phyloP scores from a whole-genome alignment of 2,329 filamentous ascomycete species.

The Podosphaera fusca region DNA sequence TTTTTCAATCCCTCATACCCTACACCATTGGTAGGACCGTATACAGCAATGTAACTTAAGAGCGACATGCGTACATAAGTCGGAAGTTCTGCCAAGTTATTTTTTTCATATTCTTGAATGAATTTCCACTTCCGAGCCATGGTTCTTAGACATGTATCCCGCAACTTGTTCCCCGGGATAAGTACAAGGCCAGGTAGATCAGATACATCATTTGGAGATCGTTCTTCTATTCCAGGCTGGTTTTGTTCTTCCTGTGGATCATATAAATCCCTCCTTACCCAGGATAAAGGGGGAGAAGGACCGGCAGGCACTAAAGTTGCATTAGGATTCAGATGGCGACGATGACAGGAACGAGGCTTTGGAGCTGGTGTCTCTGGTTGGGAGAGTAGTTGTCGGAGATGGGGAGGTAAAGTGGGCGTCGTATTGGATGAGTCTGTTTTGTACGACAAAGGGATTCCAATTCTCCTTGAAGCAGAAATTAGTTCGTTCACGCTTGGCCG shows the following conservation, averaged over 20 bases:
- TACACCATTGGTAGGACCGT: too few species aligned
- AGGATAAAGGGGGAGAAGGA: slow-evolving; percentile 34
- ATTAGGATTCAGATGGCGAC: slow-evolving; percentile 22
- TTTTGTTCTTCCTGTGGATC: slow-evolving; percentile 6
- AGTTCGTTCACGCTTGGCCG: too few species aligned
- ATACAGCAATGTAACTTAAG: too few species aligned
- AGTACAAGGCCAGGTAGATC: slow-evolving; percentile 21
- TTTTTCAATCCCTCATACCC: slow-evolving; percentile 9
- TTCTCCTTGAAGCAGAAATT: too few species aligned
- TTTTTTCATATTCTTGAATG: too few species aligned
- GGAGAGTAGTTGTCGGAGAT: slow-evolving; percentile 33
- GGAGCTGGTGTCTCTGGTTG: slow-evolving; percentile 33
- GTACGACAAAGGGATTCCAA: too few species aligned
- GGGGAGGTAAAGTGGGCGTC: slow-evolving; percentile 27
- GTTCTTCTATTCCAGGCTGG: slow-evolving; percentile 6
- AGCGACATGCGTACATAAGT: too few species aligned
- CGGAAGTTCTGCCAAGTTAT: too few species aligned
- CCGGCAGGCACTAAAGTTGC: slow-evolving; percentile 32
- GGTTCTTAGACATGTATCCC: slow-evolving; percentile 15
- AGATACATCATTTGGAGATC: slow-evolving; percentile 12
- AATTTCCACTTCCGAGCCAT: slow-evolving; percentile 12
- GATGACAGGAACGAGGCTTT: slow-evolving; percentile 19
- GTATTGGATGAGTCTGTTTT: too few species aligned
- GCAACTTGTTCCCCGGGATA: slow-evolving; percentile 17
- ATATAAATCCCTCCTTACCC: slow-evolving; percentile 21